These are phyloP conservation scores for Auriscalpium microsporum DNA, from an alignment of 768 basidiomycete genomes.

Conservation along the genomic window DNA sequence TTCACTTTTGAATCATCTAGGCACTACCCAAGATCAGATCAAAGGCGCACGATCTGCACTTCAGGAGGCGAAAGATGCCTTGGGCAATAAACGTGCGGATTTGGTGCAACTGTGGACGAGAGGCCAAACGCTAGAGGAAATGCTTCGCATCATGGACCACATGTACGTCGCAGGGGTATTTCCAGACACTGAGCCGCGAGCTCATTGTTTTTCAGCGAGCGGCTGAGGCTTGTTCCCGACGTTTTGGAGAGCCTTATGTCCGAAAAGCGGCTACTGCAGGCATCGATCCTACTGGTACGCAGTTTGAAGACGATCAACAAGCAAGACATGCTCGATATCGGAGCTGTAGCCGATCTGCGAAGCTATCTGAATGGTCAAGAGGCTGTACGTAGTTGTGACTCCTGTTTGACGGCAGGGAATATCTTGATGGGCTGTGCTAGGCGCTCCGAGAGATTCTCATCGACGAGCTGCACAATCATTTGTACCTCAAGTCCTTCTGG, in stretches of 20 bases:
- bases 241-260: constrained; percentile 89
- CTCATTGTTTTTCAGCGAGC: constrained; percentile 36
- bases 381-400: constrained; percentile 43
- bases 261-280: constrained; percentile 87
- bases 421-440: constrained; percentile 31
- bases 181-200: constrained; percentile 1
- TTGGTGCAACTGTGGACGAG: constrained; percentile 85
- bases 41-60: constrained; percentile 60
- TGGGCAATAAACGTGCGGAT: constrained; percentile 79
- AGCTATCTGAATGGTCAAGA: constrained; percentile 83
- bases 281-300: constrained; percentile 76
- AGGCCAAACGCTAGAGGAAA: constrained; percentile 89
- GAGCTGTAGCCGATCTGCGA: constrained; percentile 85
- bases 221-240: constrained; percentile 86
- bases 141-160: constrained; percentile 88
- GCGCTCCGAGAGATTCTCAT: constrained; percentile 86
- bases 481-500: constrained; percentile 97
- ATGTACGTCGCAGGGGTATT: constrained; percentile 51
- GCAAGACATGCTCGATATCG: constrained; percentile 88
- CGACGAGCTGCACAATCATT: constrained; percentile 91
- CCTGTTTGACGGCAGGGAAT: not conserved
- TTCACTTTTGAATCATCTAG: constrained; percentile 62
- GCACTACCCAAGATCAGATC: constrained; percentile 67
- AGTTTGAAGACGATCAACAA: constrained; percentile 88
- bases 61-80: constrained; percentile 68